Percentiles rank a stretch among this genome's conserved stretches.
Conservation (phyloP, 768 basidiomycete genomes). For the Russula vinacea region DNA sequence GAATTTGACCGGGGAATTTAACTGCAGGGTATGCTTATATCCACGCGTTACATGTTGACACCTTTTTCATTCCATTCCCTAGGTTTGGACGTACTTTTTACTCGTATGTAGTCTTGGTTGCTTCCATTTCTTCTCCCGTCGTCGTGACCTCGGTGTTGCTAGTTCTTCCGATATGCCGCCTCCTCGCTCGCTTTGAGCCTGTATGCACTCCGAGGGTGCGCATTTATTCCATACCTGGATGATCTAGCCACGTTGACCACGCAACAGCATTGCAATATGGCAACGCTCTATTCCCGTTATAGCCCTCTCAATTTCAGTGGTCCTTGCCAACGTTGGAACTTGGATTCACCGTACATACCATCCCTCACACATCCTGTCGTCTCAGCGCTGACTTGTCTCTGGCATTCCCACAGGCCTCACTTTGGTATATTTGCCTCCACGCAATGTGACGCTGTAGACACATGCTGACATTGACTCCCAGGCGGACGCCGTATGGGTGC, state of each 20-base stretch:
- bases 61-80: background rate
- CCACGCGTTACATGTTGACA: background rate
- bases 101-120: conserved; percentile 3
- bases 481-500: conserved; percentile 2
- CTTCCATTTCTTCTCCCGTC: background rate
- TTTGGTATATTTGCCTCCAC: background rate
- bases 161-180: conserved; percentile 23
- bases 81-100: conserved; percentile 15
- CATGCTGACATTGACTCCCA: background rate
- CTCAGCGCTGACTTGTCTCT: background rate
- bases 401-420: background rate
- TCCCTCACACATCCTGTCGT: background rate
- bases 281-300: conserved; percentile 3
- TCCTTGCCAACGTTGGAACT: conserved; percentile 10
- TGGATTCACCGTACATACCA: conserved; percentile 23
- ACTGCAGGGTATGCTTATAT: conserved; percentile 20
- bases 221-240: background rate
- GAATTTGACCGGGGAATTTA: conserved; percentile 7
- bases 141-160: background rate
- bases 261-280: conserved; percentile 25
- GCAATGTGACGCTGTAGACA: background rate
- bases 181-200: conserved; percentile 18
- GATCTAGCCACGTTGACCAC: background rate
- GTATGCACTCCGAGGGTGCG: conserved; percentile 25
- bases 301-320: background rate